phyloP scores from a whole-genome alignment of 306 rosid species.

The Astragalus glycyphyllos region DNA sequence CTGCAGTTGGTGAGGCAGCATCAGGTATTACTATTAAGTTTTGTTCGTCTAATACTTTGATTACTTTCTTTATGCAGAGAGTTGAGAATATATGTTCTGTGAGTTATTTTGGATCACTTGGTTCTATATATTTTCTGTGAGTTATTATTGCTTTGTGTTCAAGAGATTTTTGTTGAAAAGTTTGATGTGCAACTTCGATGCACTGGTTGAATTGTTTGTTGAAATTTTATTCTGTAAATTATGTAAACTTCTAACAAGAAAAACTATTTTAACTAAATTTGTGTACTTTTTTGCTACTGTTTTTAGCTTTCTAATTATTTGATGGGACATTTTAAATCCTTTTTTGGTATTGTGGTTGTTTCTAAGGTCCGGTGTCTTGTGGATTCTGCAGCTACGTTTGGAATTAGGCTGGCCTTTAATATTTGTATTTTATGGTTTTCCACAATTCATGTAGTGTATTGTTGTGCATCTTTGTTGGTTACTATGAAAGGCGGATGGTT shows the following conservation, averaged over 20 bases:
- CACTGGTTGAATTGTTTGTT: conserved; percentile 13
- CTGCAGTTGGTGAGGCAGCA: conserved; percentile 82
- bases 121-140: conserved; percentile 17
- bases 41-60: conserved; percentile 30
- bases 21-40: conserved; percentile 60
- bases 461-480: conserved; percentile 26
- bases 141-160: conserved; percentile 6
- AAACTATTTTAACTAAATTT: background rate
- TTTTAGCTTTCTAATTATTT: background rate
- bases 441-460: background rate
- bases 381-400: conserved; percentile 10
- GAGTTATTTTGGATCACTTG: conserved; percentile 10
- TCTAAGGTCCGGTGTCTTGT: conserved; percentile 4
- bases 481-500: conserved; percentile 13
- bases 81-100: conserved; percentile 11
- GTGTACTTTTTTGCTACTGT: background rate
- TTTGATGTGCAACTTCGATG: background rate
- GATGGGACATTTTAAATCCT: conserved; percentile 3
- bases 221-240: conserved; percentile 4
- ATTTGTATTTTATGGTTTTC: conserved; percentile 9
- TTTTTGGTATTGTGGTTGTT: background rate
- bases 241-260: conserved; percentile 4
- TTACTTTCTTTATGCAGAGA: conserved; percentile 15
- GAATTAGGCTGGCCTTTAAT: conserved; percentile 7
- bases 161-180: conserved; percentile 15